Evolutionary conservation across 257 asterid species (phyloP), one percentile per base, ranked within the genome.

Genomic region (Ajuga chamaepitys): DNA sequence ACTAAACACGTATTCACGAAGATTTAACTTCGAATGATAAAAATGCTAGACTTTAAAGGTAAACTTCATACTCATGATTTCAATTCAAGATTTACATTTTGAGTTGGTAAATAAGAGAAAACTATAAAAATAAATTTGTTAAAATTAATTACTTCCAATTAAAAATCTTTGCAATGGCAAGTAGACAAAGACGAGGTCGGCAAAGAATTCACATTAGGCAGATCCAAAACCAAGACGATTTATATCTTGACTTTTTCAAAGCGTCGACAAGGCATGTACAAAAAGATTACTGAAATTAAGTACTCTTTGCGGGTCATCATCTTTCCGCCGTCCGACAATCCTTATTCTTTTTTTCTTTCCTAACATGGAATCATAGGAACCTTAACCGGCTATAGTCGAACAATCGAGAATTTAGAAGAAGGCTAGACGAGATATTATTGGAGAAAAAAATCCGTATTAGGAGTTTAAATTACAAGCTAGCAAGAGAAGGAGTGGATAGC

Each of bases 211-310:
- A 74, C 0, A 76, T 76, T 3, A 41, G 38, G 12, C 71, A 41
- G 1, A 76, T 76, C 3, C 30, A 61, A 26, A 71, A 22, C 59
- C 77, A 67, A 16, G 75, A 76, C 5, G 72, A 71, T 35, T 46
- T 66, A 16, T 75, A 75, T 40, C n/a, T 68, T 77, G 1, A 61
- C 71, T 1, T 74, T 74, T 21, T 74, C 74, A 4, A 74, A 74
- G 37, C 71, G 78, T 5, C 77, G 77, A 0, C 11, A 46, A 0
- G 81, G 81, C 3, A 22, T 76, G 0, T 76, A 67, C 62, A 57
- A 67, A 1, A 72, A 72, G 47, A 74, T 72, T 0, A 65, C 76
- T 22, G 72, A n/a, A 64, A 22, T 53, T 75, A 1, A 25, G 62
- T 56, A 65, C 62, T 2, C 70, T 70, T 0, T 70, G 77, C 45